Percentiles rank a stretch among this genome's conserved stretches.
Conservation (phyloP, 495 filamentous ascomycete species). For the Daldinia decipiens region DNA sequence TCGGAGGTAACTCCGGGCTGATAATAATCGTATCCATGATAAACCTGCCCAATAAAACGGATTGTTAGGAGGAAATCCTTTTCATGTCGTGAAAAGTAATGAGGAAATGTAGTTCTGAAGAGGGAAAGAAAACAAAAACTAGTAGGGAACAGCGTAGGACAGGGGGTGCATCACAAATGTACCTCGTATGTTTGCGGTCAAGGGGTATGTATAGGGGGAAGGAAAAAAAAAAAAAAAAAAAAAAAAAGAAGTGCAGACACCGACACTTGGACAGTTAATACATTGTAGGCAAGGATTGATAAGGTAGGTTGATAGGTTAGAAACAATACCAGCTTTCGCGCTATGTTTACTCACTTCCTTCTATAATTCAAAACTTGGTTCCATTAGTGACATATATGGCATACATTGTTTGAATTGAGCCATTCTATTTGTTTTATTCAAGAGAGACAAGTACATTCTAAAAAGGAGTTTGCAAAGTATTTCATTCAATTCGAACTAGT, state of each 20-base stretch:
- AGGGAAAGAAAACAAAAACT: constrained; percentile 3
- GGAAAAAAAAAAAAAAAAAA: constrained; percentile 4
- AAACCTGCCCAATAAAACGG: constrained; percentile 27
- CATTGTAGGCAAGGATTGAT: not conserved
- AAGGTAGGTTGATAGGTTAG: not conserved
- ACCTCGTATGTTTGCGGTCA: not conserved
- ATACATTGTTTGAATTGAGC: not conserved
- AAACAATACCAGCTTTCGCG: not conserved
- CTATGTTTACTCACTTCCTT: not conserved
- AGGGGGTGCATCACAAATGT: constrained; percentile 30
- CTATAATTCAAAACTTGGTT: not conserved
- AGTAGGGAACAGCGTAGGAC: constrained; percentile 21
- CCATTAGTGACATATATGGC: not conserved
- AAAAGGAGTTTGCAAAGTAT: not conserved
- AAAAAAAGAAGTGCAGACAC: constrained; percentile 2
- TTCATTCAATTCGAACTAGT: constrained; percentile 27
- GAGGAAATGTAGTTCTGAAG: constrained; percentile 16
- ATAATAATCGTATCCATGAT: constrained; percentile 47
- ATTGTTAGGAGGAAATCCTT: constrained; percentile 4
- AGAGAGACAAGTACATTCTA: not conserved
- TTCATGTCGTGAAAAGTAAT: not conserved
- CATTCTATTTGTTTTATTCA: not conserved
- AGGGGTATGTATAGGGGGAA: not conserved
- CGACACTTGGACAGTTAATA: not conserved
- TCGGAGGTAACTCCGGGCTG: constrained; percentile 60